Evolutionary conservation across 345 rosid species (phyloP).

Genomic region (Rhizophora apiculata): DNA sequence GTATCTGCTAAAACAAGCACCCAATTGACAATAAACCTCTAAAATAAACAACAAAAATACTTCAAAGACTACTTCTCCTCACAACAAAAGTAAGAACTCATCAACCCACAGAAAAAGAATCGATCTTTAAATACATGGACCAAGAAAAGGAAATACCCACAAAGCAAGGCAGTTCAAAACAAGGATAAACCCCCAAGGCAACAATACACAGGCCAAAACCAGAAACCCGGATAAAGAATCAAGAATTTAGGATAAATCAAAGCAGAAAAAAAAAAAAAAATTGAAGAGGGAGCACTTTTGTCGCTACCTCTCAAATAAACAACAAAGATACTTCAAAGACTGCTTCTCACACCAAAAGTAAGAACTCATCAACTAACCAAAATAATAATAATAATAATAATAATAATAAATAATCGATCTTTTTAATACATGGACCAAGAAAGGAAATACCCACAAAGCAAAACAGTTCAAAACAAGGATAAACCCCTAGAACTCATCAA

Average conservation of each 20-base stretch:
- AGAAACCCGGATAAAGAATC: conserved; percentile 10
- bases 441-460: conserved; percentile 12
- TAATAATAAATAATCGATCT: conserved; percentile 1
- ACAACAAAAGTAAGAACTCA: conserved; percentile 1
- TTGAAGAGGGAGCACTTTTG: not conserved
- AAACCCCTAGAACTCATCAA: not conserved
- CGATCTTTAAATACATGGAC: conserved; percentile 1
- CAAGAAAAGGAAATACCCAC: conserved; percentile 8
- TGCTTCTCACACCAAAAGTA: not conserved
- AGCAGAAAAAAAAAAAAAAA: not conserved
- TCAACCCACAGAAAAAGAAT: not conserved
- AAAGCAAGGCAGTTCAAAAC: conserved; percentile 14
- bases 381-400: not conserved
- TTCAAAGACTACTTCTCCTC: conserved; percentile 4
- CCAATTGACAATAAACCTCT: not conserved
- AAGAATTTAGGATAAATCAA: conserved; percentile 10
- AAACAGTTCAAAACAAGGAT: conserved; percentile 8
- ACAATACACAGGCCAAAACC: not conserved
- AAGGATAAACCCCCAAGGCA: not conserved
- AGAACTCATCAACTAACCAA: not conserved
- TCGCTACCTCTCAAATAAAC: conserved; percentile 18
- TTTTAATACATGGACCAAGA: conserved; percentile 1
- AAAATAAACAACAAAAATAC: not conserved
- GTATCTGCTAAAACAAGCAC: not conserved
- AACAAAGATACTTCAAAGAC: conserved; percentile 2